phyloP scores from a whole-genome alignment of 2,329 filamentous ascomycete species.

The Epichloe glyceriae region DNA sequence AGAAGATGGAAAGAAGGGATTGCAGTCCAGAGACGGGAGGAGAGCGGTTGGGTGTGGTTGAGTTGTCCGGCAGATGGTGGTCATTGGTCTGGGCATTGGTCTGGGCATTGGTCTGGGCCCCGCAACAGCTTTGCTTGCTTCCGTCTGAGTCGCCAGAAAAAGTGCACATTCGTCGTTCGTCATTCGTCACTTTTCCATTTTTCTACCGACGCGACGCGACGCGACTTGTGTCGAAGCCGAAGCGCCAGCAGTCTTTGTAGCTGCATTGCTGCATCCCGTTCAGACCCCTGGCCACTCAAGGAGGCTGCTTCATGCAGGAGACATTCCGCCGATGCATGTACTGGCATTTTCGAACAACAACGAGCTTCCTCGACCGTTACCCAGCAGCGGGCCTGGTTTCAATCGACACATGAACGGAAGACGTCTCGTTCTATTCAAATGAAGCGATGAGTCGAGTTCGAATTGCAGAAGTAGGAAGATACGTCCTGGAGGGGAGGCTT shows the following conservation, averaged over 20 bases:
- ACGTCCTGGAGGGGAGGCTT: conserved; percentile 4
- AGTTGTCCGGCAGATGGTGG: background rate
- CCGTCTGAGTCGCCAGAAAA: background rate
- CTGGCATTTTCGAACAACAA: background rate
- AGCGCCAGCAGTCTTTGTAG: background rate
- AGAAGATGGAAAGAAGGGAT: background rate
- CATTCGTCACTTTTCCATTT: background rate
- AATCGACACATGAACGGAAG: background rate
- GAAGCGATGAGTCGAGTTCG: conserved; percentile 2
- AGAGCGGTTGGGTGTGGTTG: background rate
- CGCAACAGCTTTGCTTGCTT: background rate
- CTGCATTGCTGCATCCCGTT: background rate
- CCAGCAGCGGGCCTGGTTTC: background rate
- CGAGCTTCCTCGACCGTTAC: background rate
- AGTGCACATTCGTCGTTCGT: background rate
- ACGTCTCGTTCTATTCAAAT: background rate
- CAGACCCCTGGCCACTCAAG: background rate
- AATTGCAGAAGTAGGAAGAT: conserved; percentile 2
- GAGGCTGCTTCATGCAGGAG: background rate
- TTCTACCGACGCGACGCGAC: background rate
- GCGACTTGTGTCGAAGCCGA: background rate
- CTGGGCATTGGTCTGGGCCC: background rate
- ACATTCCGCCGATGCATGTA: background rate
- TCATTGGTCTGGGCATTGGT: background rate
- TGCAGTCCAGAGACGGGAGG: background rate